Percentiles rank a stretch among this genome's conserved stretches.
Conservation (phyloP, 2,329 filamentous ascomycete species). For the Cercospora berteroae region DNA sequence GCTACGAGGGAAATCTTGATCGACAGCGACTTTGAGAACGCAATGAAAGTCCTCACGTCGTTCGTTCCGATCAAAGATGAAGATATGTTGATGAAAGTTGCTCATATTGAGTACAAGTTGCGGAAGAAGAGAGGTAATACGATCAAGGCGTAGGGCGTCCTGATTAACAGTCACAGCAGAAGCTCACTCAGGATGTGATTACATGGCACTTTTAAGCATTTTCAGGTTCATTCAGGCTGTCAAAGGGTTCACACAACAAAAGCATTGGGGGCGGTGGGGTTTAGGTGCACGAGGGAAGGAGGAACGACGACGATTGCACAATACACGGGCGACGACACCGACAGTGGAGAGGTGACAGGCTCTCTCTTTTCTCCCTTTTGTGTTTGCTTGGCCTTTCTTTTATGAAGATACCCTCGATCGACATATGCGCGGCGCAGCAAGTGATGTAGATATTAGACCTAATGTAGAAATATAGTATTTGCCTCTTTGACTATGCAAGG, state of each 20-base stretch:
- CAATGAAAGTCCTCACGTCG: conserved; percentile 93
- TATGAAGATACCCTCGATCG: conserved; percentile 13
- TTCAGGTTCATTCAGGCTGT: background rate
- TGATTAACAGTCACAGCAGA: background rate
- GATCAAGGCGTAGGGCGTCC: conserved; percentile 13
- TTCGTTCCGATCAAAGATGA: conserved; percentile 94
- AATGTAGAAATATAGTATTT: conserved; percentile 2
- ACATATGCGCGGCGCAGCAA: background rate
- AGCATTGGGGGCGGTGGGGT: background rate
- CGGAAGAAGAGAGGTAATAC: conserved; percentile 49
- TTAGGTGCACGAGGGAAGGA: background rate
- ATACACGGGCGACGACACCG: background rate
- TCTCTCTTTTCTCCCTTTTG: background rate
- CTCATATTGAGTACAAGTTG: conserved; percentile 81
- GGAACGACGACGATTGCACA: background rate
- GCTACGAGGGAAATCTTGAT: conserved; percentile 84
- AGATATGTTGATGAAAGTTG: conserved; percentile 86
- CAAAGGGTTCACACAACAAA: background rate
- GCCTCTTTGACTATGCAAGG: background rate
- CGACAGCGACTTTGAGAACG: conserved; percentile 93
- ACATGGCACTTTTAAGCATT: background rate
- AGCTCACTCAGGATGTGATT: background rate
- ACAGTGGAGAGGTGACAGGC: background rate
- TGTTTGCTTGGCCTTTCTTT: background rate
- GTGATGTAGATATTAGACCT: conserved; percentile 6